Conservation (phyloP, 345 rosid genomes). For the Populus nigra region DNA sequence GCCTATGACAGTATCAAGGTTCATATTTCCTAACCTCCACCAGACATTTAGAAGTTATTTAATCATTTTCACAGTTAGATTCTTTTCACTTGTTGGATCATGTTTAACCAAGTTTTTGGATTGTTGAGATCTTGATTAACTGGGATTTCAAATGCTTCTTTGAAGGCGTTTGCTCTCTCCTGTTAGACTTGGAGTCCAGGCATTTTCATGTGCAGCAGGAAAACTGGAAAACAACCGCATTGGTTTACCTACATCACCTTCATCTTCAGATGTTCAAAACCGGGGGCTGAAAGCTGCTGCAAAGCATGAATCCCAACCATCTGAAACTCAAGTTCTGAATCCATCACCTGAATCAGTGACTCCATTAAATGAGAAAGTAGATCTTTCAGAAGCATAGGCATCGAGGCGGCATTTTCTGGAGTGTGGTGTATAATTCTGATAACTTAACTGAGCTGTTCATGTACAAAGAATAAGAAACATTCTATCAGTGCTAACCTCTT, state of each 20-base stretch:
- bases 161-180: conserved; percentile 62
- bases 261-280: conserved; percentile 73
- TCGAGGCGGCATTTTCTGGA: background rate
- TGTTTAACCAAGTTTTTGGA: background rate
- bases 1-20: background rate
- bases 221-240: conserved; percentile 76
- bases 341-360: conserved; percentile 36
- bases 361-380: conserved; percentile 35
- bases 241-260: conserved; percentile 92
- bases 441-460: no score
- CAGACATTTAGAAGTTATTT: background rate
- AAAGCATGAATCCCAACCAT: conserved; percentile 83
- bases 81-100: background rate
- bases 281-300: conserved; percentile 91
- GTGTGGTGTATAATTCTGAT: background rate
- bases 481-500: no score
- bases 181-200: conserved; percentile 63
- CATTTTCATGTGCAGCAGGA: conserved; percentile 82
- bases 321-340: conserved; percentile 45
- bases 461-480: no score
- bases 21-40: background rate
- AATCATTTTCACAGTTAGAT: background rate
- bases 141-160: background rate
- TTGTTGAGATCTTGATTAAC: conserved; percentile 1
- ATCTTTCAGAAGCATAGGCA: conserved; percentile 55